Conservation (phyloP, 805 yeast species). For the Candida jianshihensis region DNA sequence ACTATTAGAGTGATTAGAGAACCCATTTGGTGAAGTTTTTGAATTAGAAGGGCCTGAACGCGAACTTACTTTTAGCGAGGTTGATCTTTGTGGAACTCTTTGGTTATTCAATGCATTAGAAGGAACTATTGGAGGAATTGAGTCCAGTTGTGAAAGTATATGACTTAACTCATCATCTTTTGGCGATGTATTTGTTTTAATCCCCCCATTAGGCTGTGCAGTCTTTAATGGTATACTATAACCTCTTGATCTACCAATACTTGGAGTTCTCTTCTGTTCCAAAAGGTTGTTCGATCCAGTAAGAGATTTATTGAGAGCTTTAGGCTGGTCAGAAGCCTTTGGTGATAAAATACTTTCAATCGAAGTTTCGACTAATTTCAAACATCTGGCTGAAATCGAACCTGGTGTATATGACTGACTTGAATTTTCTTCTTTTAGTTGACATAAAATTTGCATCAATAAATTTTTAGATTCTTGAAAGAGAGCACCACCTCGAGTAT, state of each 20-base stretch:
- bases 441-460: slow-evolving; percentile 42
- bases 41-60: neutral
- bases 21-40: neutral
- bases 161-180: slow-evolving; percentile 15
- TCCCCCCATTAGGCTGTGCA: slow-evolving; percentile 7
- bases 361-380: slow-evolving; percentile 50
- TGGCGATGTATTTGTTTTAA: slow-evolving; percentile 4
- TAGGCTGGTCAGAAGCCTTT: too few relatives aligned
- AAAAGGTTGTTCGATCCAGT: slow-evolving; percentile 3
- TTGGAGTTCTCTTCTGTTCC: slow-evolving; percentile 10
- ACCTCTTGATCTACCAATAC: neutral
- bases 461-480: slow-evolving; percentile 61
- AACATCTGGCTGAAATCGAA: slow-evolving; percentile 49
- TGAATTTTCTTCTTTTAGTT: slow-evolving; percentile 39
- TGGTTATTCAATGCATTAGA: slow-evolving; percentile 5
- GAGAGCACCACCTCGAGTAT: slow-evolving; percentile 75
- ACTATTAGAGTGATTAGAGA: too few relatives aligned
- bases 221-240: slow-evolving; percentile 6
- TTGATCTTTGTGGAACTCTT: slow-evolving; percentile 5
- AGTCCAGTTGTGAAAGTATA: slow-evolving; percentile 21
- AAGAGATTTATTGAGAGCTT: too few relatives aligned
- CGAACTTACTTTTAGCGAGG: too few relatives aligned
- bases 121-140: slow-evolving; percentile 21
- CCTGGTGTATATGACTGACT: slow-evolving; percentile 51
- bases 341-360: slow-evolving; percentile 55